phyloP scores from a whole-genome alignment of 768 basidiomycete species.

The Agaricus subrufescens region DNA sequence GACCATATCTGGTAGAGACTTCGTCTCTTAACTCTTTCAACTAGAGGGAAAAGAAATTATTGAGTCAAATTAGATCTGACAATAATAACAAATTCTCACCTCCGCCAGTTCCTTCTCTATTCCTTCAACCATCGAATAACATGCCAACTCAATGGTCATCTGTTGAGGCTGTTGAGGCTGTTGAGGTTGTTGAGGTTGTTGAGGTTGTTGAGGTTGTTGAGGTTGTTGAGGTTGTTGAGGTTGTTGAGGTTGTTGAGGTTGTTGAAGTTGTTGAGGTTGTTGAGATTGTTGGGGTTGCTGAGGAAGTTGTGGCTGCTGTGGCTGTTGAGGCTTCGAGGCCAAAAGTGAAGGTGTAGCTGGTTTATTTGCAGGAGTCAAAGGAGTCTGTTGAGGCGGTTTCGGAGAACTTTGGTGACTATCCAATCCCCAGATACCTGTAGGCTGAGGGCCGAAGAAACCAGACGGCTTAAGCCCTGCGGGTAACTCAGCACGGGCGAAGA shows the following conservation, averaged over 20 bases:
- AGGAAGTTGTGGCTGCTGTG: not conserved
- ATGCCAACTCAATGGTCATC: too few species aligned
- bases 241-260: not conserved
- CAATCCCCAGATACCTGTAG: not conserved
- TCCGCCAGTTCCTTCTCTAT: conserved; percentile 51
- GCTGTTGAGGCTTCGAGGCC: conserved; percentile 11
- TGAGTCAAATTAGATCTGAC: not conserved
- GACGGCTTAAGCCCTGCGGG: not conserved
- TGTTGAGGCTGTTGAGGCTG: conserved; percentile 8
- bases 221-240: too few species aligned
- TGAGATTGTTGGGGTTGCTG: too few species aligned
- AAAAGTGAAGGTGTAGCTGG: conserved; percentile 4
- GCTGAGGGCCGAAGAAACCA: not conserved
- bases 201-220: too few species aligned
- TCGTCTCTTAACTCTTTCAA: conserved; percentile 35
- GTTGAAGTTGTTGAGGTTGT: too few species aligned
- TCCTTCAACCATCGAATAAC: conserved; percentile 18
- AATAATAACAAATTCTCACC: conserved; percentile 35
- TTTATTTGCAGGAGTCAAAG: not conserved
- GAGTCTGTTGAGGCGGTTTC: not conserved
- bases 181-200: not conserved
- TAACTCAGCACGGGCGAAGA: not conserved
- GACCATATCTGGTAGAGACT: conserved; percentile 28
- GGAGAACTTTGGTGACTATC: not conserved
- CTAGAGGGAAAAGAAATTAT: conserved; percentile 24